Evolutionary conservation across 2,329 filamentous ascomycete species (phyloP).

Genomic region (Ceratocystis ficicola): DNA sequence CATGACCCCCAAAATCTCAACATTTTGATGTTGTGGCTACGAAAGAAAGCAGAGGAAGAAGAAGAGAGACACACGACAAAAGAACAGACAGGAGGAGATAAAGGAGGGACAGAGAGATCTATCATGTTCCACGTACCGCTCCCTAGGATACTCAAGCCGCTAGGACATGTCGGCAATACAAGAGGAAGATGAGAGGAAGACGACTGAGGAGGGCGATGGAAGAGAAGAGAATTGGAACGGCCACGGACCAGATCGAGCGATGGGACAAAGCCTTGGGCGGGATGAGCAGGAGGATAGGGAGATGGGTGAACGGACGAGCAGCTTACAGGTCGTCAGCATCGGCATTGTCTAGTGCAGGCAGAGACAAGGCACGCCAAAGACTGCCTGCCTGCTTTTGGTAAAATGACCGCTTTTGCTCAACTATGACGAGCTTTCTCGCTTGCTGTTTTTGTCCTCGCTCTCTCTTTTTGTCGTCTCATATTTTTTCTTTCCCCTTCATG

Average conservation of each 20-base stretch:
- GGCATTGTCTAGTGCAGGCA: too few relatives aligned
- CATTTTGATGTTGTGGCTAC: too few relatives aligned
- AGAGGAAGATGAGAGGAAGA: neutral
- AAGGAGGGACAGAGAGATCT: neutral
- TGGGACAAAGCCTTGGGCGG: neutral
- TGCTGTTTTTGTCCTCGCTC: neutral
- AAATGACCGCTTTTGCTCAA: neutral
- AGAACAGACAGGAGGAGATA: neutral
- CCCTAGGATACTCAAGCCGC: neutral
- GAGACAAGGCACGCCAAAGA: neutral
- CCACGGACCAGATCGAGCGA: too few relatives aligned
- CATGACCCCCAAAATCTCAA: too few relatives aligned
- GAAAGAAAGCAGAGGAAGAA: neutral
- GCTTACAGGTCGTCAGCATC: too few relatives aligned
- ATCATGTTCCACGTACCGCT: constrained; percentile 7
- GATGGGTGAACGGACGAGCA: neutral
- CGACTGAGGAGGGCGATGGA: neutral
- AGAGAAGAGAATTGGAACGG: neutral
- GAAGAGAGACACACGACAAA: neutral
- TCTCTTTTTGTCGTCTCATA: neutral
- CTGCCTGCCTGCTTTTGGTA: neutral
- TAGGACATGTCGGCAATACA: neutral
- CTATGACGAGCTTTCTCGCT: neutral
- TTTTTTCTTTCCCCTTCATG: too few relatives aligned
- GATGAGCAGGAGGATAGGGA: neutral